Evolutionary conservation across 176 grass and related monocot species (phyloP), one percentile per base, ranked within the genome.

Genomic region (Raddia guianensis): DNA sequence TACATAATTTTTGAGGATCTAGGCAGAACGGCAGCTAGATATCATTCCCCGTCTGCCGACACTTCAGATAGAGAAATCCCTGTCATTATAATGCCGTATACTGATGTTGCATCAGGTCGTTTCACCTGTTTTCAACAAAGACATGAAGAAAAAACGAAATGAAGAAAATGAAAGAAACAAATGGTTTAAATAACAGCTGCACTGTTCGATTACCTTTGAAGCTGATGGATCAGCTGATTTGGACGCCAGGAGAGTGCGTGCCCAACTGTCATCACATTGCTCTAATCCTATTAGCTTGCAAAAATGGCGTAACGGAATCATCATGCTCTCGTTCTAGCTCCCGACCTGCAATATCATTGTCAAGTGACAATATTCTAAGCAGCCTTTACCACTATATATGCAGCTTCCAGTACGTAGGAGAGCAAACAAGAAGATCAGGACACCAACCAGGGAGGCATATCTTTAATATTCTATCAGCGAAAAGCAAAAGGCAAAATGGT

Each of bases 41-140:
- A 81, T 86, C 32, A 75, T 86, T 69, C 63, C 16, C 68, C 12
- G 14, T 84, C 87, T 80, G 75, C 81, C 81, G 81, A 88, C 81
- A 88, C 62, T 80, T 19, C 7, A 79, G 69, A 54, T 67, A 58
- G 16, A n/a, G 37, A 78, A 56, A 49, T 77, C 33, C 49, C 49
- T 63, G 21, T 68, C 21, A 59, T 47, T 68, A 66, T 50, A 21
- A 53, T 79, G 81, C 61, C 68, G 45, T 79, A 45, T 74, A 68
- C 32, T 78, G 66, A 66, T 15, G 67, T 40, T 74, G 49, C 86
- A 80, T 80, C 75, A 80, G 34, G 45, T 83, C n/a, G 61, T 80
- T 43, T 84, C 81, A 80, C 69, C 40, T 14, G 53, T 62, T 63
- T 55, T 18, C 75, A 75, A 80, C 81, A 75, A 54, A 63, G 69